Evolutionary conservation across 2,329 filamentous ascomycete species (phyloP).

Genomic region (Pyrenophora teres): DNA sequence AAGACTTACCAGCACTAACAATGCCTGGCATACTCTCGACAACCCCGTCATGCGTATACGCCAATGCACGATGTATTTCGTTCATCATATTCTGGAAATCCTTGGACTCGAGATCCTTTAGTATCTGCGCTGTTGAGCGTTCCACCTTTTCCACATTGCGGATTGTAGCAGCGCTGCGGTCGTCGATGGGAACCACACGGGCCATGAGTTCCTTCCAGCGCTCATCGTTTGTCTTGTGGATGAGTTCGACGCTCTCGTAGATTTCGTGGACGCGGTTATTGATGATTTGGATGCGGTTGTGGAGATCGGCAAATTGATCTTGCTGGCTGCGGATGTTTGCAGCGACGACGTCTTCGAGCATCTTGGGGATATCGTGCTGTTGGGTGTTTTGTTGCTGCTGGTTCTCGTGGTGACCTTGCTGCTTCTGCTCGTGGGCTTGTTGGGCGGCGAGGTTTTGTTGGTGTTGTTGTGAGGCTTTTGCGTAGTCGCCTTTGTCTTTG

Average conservation of each 20-base stretch:
- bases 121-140: constrained; percentile 54
- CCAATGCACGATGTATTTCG: constrained; percentile 59
- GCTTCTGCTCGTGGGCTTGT: constrained; percentile 37
- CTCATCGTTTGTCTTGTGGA: constrained; percentile 59
- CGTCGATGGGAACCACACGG: constrained; percentile 37
- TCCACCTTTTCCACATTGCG: constrained; percentile 60
- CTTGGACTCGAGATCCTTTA: constrained; percentile 60
- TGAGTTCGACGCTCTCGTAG: constrained; percentile 60
- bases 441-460: constrained; percentile 28
- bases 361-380: constrained; percentile 36
- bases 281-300: constrained; percentile 77
- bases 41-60: constrained; percentile 59
- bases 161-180: constrained; percentile 47
- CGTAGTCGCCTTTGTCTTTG: constrained; percentile 27
- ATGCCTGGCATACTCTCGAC: constrained; percentile 57
- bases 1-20: constrained; percentile 55
- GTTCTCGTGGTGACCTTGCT: constrained; percentile 25
- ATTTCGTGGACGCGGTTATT: constrained; percentile 70
- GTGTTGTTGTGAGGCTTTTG: constrained; percentile 39
- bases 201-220: constrained; percentile 60
- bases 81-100: constrained; percentile 62
- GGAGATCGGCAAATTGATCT: constrained; percentile 79
- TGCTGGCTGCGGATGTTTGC: constrained; percentile 52
- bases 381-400: constrained; percentile 18
- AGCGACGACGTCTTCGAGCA: constrained; percentile 52